Conservation (phyloP, 1,284 basidiomycete species). For the Boletus nobilissimus region DNA sequence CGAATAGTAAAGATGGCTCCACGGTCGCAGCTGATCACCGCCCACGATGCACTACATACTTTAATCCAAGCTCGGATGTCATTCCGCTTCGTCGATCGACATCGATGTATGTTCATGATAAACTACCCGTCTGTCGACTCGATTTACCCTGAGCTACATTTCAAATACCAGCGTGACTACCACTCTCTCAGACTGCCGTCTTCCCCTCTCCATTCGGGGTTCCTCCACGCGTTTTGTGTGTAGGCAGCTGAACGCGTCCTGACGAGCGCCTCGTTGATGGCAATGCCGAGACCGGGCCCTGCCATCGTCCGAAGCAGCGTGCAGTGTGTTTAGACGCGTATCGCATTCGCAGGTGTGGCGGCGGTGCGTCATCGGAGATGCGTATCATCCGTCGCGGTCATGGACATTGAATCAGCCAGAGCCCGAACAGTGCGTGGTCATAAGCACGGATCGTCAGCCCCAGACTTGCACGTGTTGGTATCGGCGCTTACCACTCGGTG, state of each 20-base stretch:
- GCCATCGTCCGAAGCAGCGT: slow-evolving; percentile 5
- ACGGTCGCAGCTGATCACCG: too few relatives aligned
- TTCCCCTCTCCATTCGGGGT: slow-evolving; percentile 68
- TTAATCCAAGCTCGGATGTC: neutral
- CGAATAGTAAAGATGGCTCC: too few relatives aligned
- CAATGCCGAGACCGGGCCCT: slow-evolving; percentile 76
- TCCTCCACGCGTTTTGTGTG: slow-evolving; percentile 64
- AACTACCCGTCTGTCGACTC: too few relatives aligned
- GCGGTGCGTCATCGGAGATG: neutral
- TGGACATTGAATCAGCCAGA: neutral
- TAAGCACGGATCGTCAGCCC: slow-evolving; percentile 12
- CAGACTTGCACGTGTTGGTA: neutral
- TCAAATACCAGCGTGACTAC: slow-evolving; percentile 44
- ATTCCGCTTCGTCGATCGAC: neutral
- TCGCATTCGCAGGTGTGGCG: neutral
- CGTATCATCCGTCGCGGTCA: neutral
- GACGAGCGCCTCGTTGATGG: slow-evolving; percentile 74
- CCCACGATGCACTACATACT: too few relatives aligned
- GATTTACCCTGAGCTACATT: neutral
- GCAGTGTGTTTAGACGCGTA: neutral
- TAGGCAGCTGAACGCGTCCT: slow-evolving; percentile 47
- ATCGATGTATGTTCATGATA: too few relatives aligned
- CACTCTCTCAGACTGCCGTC: slow-evolving; percentile 66
- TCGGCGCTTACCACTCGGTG: slow-evolving; percentile 53
- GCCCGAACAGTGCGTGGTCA: neutral